These are phyloP conservation scores for Pseudonitzschia multistriata DNA, from an alignment of 108 stramenopile genomes.

Conservation along the genomic window DNA sequence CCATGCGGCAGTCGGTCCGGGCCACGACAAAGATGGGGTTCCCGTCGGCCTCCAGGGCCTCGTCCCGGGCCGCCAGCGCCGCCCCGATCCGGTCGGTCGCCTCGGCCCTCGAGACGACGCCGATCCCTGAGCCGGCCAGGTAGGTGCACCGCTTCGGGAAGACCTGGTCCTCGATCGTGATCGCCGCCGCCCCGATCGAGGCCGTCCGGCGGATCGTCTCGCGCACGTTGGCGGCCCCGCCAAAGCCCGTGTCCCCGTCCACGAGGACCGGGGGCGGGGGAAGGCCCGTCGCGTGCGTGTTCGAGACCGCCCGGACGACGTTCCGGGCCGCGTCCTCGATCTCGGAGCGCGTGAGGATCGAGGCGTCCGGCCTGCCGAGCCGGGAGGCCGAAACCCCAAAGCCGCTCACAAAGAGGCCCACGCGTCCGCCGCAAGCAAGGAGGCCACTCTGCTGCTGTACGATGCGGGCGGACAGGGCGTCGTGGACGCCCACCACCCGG, in stretches of 20 bases:
- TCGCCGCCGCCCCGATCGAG: conserved; percentile 46
- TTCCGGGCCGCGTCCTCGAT: conserved; percentile 44
- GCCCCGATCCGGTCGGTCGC: conserved; percentile 34
- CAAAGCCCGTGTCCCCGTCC: conserved; percentile 65
- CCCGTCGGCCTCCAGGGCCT: conserved; percentile 28
- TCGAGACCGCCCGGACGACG: conserved; percentile 16
- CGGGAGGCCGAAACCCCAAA: conserved; percentile 54
- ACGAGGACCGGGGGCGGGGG: conserved; percentile 39
- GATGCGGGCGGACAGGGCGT: conserved; percentile 57
- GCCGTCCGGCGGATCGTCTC: conserved; percentile 48
- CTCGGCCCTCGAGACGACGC: conserved; percentile 33
- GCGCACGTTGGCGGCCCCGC: conserved; percentile 53
- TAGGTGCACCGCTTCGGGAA: conserved; percentile 65
- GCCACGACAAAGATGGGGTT: conserved; percentile 44
- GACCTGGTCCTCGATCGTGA: conserved; percentile 61
- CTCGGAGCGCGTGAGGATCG: conserved; percentile 46
- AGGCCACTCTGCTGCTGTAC: conserved; percentile 39
- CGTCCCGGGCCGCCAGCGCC: conserved; percentile 46
- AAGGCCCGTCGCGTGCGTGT: conserved; percentile 1
- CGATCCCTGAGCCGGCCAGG: conserved; percentile 38
- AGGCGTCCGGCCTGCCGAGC: conserved; percentile 54
- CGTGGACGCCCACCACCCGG: conserved; percentile 47
- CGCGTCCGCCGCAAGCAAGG: conserved; percentile 46
- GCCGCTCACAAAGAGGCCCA: conserved; percentile 46
- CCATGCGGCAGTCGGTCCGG: conserved; percentile 54